Evolutionary conservation across 805 yeast species (phyloP).

Genomic region (Metschnikowia anglica): DNA sequence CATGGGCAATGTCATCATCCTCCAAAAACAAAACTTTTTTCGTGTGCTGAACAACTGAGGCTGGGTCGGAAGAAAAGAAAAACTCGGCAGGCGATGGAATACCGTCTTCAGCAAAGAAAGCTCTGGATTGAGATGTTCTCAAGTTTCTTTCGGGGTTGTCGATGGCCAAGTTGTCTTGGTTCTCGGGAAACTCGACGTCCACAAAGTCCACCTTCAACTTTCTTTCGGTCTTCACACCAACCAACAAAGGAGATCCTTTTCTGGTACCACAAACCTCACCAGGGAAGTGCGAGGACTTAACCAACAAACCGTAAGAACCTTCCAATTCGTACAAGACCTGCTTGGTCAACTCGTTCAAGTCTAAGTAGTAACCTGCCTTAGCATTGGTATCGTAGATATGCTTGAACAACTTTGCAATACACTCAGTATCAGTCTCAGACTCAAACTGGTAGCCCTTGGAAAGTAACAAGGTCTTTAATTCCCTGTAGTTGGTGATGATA

Average conservation of each 20-base stretch:
- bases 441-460: constrained; percentile 81
- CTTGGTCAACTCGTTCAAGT: constrained; percentile 89
- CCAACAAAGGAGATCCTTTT: constrained; percentile 95
- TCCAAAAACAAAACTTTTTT: constrained; percentile 94
- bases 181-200: constrained; percentile 94
- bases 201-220: constrained; percentile 97
- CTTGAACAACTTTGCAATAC: constrained; percentile 92
- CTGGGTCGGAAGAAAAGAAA: constrained; percentile 94
- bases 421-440: constrained; percentile 96
- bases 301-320: constrained; percentile 96
- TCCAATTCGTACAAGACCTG: constrained; percentile 89
- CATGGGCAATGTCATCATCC: constrained; percentile 98
- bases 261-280: constrained; percentile 96
- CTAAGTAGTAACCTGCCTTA: constrained; percentile 73
- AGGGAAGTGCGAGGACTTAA: constrained; percentile 89
- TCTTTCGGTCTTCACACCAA: constrained; percentile 95
- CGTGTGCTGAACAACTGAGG: constrained; percentile 95
- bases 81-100: constrained; percentile 92
- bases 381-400: constrained; percentile 79
- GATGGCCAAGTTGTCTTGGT: constrained; percentile 45
- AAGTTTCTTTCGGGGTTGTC: constrained; percentile 55
- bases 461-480: constrained; percentile 74
- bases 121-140: constrained; percentile 92
- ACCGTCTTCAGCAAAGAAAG: constrained; percentile 92
- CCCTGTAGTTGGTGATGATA: constrained; percentile 94